These are phyloP conservation scores for Raddia distichophylla DNA, from an alignment of 176 grass and related monocot species.

Conservation along the genomic window DNA sequence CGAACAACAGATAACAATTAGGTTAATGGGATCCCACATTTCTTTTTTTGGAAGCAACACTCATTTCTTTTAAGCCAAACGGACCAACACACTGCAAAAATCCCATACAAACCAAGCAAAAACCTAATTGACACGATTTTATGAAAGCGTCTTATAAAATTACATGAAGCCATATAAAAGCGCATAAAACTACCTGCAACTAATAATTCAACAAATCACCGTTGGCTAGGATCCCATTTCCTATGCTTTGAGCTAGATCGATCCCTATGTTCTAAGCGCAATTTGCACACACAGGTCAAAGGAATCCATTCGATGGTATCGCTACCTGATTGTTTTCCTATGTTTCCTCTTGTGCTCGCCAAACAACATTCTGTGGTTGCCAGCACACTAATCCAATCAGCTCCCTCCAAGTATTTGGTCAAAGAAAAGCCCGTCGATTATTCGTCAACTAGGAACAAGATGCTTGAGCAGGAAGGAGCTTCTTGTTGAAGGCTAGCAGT, in stretches of 20 bases:
- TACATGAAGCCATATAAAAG: too few relatives aligned
- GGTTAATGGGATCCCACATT: too few relatives aligned
- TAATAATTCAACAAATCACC: too few relatives aligned
- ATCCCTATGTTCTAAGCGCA: constrained; percentile 11
- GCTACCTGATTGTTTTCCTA: neutral
- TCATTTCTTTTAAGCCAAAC: too few relatives aligned
- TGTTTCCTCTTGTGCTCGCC: neutral
- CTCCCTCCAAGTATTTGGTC: neutral
- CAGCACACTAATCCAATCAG: neutral
- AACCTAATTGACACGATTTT: too few relatives aligned
- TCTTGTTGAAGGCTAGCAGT: neutral
- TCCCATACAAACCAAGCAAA: too few relatives aligned
- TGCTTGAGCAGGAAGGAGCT: constrained; percentile 31
- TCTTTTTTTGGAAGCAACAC: too few relatives aligned
- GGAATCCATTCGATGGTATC: neutral
- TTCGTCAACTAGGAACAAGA: neutral
- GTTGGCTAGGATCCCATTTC: neutral
- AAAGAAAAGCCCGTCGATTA: neutral
- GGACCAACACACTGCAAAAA: too few relatives aligned
- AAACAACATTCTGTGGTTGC: constrained; percentile 19
- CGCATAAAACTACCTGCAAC: too few relatives aligned
- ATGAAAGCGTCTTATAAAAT: too few relatives aligned
- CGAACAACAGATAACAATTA: too few relatives aligned
- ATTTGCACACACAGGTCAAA: neutral
- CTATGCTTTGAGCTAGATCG: neutral